Percentiles rank a stretch among this genome's conserved stretches.
Evolutionary conservation across 495 filamentous ascomycete species (phyloP).

Genomic region (Daldinia concentrica): DNA sequence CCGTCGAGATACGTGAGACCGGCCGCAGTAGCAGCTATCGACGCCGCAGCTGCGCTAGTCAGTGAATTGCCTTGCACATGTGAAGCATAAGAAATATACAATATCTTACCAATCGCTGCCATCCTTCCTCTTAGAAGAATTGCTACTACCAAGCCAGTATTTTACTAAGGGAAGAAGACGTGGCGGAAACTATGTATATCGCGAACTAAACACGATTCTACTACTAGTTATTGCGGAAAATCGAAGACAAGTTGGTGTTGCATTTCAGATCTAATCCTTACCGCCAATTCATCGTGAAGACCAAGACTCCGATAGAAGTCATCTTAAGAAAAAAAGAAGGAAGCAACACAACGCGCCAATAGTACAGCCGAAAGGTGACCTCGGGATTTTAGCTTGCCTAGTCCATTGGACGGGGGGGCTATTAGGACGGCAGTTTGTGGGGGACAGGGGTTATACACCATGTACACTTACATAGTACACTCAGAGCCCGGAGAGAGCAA

Average conservation of each 20-base stretch:
- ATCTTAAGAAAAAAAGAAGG: slow-evolving; percentile 11
- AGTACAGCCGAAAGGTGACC: slow-evolving; percentile 40
- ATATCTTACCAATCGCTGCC: slow-evolving; percentile 45
- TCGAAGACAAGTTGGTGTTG: slow-evolving; percentile 9
- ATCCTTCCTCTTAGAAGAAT: slow-evolving; percentile 20
- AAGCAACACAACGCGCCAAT: slow-evolving; percentile 16
- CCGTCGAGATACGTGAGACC: slow-evolving; percentile 73
- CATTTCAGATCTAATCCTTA: slow-evolving; percentile 27
- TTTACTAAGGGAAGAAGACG: background rate
- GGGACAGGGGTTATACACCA: slow-evolving; percentile 16
- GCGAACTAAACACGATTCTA: slow-evolving; percentile 1
- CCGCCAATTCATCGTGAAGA: background rate
- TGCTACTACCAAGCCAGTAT: background rate
- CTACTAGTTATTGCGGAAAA: slow-evolving; percentile 6
- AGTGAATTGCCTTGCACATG: slow-evolving; percentile 1
- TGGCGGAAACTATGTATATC: background rate
- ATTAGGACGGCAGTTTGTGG: slow-evolving; percentile 45
- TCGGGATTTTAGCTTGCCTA: slow-evolving; percentile 34
- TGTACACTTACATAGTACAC: background rate
- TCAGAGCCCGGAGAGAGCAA: background rate
- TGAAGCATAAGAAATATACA: background rate
- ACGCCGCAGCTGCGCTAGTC: slow-evolving; percentile 59
- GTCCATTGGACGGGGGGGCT: slow-evolving; percentile 24
- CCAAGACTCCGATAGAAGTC: slow-evolving; percentile 8
- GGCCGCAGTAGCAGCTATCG: slow-evolving; percentile 60